phyloP scores from a whole-genome alignment of 2,329 filamentous ascomycete genomes.

The Aspergillus neotritici region DNA sequence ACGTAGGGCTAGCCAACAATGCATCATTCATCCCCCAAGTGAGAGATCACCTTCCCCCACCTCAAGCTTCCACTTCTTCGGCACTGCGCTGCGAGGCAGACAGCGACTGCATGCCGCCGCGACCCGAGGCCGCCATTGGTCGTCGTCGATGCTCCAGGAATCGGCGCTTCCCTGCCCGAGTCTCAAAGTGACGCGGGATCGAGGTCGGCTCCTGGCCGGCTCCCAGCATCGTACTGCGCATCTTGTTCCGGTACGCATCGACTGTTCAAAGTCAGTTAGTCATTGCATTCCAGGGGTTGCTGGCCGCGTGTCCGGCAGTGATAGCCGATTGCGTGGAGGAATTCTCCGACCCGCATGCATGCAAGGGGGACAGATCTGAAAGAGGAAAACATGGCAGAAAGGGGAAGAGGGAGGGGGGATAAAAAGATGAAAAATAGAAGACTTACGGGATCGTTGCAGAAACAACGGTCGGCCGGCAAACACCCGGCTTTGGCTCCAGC shows the following conservation, averaged over 20 bases:
- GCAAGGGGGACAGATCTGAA: not conserved
- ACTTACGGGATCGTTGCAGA: conserved; percentile 84
- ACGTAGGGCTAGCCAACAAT: no score
- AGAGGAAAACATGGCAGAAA: conserved; percentile 8
- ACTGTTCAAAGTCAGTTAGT: conserved; percentile 49
- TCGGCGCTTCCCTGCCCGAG: conserved; percentile 73
- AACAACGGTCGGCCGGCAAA: conserved; percentile 84
- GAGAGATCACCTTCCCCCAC: not conserved
- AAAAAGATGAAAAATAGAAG: not conserved
- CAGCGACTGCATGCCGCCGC: conserved; percentile 15
- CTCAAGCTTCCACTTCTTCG: conserved; percentile 34
- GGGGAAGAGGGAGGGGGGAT: conserved; percentile 1
- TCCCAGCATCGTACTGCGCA: conserved; percentile 71
- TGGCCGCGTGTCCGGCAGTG: not conserved
- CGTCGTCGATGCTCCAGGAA: conserved; percentile 52
- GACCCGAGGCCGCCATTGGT: conserved; percentile 8
- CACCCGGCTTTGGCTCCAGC: conserved; percentile 89
- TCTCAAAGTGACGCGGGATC: conserved; percentile 82
- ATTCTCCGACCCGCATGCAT: no score
- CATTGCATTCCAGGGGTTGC: conserved; percentile 5
- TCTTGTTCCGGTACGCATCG: conserved; percentile 91
- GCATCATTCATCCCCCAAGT: not conserved
- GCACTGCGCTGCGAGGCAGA: conserved; percentile 30
- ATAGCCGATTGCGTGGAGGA: no score
- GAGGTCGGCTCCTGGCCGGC: conserved; percentile 68